These are phyloP conservation scores for Mollisiaceae sp. DNA, from an alignment of 2,329 filamentous ascomycete species.

Conservation along the genomic window DNA sequence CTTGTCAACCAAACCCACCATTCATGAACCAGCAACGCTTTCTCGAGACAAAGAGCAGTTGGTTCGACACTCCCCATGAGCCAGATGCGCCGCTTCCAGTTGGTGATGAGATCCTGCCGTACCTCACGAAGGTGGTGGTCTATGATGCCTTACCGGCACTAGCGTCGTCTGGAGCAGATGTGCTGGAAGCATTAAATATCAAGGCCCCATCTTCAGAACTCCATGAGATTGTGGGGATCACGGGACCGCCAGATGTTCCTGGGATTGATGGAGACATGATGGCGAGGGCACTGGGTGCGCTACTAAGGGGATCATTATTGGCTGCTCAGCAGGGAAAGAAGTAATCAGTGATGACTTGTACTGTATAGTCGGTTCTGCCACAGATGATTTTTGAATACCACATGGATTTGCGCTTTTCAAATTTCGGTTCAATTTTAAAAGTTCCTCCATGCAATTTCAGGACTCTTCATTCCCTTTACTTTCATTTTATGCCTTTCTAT, in stretches of 20 bases:
- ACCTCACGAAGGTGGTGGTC: neutral
- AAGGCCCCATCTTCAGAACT: neutral
- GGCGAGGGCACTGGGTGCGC: neutral
- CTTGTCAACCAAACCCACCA: neutral
- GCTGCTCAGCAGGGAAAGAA: neutral
- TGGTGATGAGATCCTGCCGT: neutral
- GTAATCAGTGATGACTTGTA: neutral
- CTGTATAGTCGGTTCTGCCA: no score
- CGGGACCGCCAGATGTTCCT: neutral
- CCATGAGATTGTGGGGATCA: neutral
- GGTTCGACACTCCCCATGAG: neutral
- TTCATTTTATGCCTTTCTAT: no score
- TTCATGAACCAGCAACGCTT: neutral
- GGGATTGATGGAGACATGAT: neutral
- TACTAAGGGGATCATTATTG: neutral
- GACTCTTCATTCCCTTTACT: no score
- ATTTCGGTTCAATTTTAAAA: no score
- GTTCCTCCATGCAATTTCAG: no score
- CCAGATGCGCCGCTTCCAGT: neutral
- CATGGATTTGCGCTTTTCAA: no score
- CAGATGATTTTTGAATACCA: no score
- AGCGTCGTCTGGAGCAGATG: neutral
- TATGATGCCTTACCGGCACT: neutral
- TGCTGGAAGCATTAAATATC: neutral
- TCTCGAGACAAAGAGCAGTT: neutral